A percentile compares a stretch with the other conserved stretches of the same genome.
These are phyloP conservation scores for Tothia fuscella DNA, from an alignment of 2,329 filamentous ascomycete genomes.

Conservation along the genomic window DNA sequence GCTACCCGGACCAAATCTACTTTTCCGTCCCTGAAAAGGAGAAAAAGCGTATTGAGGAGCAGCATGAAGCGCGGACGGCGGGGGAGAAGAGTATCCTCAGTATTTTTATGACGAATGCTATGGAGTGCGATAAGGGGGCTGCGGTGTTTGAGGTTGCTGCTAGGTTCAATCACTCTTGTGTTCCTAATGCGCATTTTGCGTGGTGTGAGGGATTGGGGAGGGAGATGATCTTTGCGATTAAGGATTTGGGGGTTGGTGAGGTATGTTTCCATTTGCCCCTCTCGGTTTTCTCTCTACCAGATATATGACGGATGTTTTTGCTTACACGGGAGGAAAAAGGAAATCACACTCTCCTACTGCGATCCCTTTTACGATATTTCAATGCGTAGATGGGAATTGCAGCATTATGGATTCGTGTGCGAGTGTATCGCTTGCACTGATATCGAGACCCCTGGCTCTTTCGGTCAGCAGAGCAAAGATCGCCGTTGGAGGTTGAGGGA, in stretches of 20 bases:
- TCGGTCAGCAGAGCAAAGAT: neutral
- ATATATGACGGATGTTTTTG: neutral
- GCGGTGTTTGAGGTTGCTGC: conserved; percentile 7
- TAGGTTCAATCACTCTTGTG: conserved; percentile 11
- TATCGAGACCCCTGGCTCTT: neutral
- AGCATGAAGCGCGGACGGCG: conserved; percentile 7
- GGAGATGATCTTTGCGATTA: conserved; percentile 4
- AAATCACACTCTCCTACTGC: conserved; percentile 9
- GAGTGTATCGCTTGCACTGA: conserved; percentile 5
- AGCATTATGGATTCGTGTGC: conserved; percentile 11
- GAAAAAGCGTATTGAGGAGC: conserved; percentile 5
- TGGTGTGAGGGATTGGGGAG: conserved; percentile 1
- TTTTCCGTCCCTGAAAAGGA: conserved; percentile 2
- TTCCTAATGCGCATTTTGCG: conserved; percentile 9
- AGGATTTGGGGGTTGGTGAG: conserved; percentile 5
- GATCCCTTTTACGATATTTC: conserved; percentile 3
- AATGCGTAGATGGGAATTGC: conserved; percentile 5
- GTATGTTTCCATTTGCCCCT: neutral
- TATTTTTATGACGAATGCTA: conserved; percentile 10
- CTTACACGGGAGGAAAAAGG: neutral
- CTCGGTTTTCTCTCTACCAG: no score
- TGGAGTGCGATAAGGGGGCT: conserved; percentile 5
- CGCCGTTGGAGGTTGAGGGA: conserved; percentile 3
- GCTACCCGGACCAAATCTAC: neutral
- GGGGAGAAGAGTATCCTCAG: neutral